These are phyloP conservation scores for Neoboletus magnificus DNA, from an alignment of 768 basidiomycete genomes.

Conservation along the genomic window DNA sequence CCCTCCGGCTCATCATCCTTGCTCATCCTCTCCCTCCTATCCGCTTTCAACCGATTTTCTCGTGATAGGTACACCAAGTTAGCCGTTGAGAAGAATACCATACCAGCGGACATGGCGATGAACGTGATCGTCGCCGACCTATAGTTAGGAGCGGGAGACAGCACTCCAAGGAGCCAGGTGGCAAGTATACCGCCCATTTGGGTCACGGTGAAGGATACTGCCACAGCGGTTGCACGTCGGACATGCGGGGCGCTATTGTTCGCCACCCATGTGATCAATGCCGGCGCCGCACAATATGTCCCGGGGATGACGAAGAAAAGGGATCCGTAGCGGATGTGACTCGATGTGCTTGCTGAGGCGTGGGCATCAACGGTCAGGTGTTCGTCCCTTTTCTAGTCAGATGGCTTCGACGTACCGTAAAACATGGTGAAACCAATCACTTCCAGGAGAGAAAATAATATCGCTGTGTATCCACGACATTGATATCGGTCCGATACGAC, in stretches of 20 bases:
- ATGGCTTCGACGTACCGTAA: slow-evolving; percentile 37
- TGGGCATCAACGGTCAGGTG: background rate
- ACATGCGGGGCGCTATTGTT: slow-evolving; percentile 60
- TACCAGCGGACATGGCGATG: slow-evolving; percentile 37
- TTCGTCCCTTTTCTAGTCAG: background rate
- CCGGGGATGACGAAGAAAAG: slow-evolving; percentile 56
- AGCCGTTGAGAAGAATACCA: slow-evolving; percentile 34
- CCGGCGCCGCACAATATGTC: slow-evolving; percentile 48
- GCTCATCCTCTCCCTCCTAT: slow-evolving; percentile 30
- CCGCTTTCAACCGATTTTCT: slow-evolving; percentile 46
- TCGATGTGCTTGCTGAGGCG: slow-evolving; percentile 27
- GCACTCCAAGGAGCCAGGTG: slow-evolving; percentile 54
- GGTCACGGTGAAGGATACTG: slow-evolving; percentile 52
- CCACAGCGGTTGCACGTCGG: slow-evolving; percentile 57
- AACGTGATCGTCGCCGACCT: slow-evolving; percentile 41
- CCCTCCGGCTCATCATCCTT: slow-evolving; percentile 39
- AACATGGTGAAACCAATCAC: slow-evolving; percentile 56
- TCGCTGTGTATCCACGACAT: slow-evolving; percentile 46
- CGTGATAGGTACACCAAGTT: slow-evolving; percentile 41
- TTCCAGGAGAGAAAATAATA: slow-evolving; percentile 42
- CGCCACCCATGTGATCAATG: slow-evolving; percentile 56
- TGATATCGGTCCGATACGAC: slow-evolving; percentile 52
- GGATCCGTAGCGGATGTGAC: slow-evolving; percentile 48
- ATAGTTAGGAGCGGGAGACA: slow-evolving; percentile 52
- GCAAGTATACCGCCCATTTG: slow-evolving; percentile 59